Percentiles rank a stretch among this genome's conserved stretches.
phyloP scores from a whole-genome alignment of 352 stramenopile genomes.

The Pseudoperonospora humuli region DNA sequence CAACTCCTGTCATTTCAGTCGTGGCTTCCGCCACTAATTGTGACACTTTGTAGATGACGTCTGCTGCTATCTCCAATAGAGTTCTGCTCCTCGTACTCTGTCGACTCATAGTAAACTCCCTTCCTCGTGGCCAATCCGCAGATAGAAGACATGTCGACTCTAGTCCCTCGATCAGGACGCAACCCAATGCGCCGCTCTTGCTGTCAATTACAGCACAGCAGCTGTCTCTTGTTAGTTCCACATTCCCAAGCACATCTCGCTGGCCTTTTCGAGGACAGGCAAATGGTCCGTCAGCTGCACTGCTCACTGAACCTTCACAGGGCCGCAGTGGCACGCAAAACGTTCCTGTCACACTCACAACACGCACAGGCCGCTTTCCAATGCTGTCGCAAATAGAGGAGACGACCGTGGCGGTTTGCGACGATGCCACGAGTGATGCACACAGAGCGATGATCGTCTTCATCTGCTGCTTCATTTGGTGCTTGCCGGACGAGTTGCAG shows the following conservation, averaged over 20 bases:
- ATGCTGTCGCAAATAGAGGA: constrained; percentile 10
- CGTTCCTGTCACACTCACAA: constrained; percentile 24
- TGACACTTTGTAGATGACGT: constrained; percentile 3
- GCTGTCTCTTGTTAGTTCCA: constrained; percentile 22
- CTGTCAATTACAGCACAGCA: constrained; percentile 37
- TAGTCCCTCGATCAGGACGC: constrained; percentile 7
- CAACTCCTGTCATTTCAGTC: neutral
- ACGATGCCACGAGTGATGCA: constrained; percentile 4
- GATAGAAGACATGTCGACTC: constrained; percentile 23
- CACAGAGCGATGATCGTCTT: constrained; percentile 13
- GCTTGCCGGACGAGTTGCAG: too few relatives aligned
- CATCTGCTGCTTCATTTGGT: constrained; percentile 13
- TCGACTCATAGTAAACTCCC: constrained; percentile 4
- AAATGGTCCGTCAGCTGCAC: constrained; percentile 9
- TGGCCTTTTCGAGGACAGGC: constrained; percentile 29
- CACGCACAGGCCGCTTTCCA: constrained; percentile 17
- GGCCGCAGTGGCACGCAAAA: constrained; percentile 33
- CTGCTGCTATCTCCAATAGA: constrained; percentile 4
- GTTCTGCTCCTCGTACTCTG: constrained; percentile 11
- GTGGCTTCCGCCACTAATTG: too few relatives aligned
- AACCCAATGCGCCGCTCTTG: constrained; percentile 25
- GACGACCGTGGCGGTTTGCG: neutral
- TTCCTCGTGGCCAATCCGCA: constrained; percentile 7
- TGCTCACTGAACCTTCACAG: constrained; percentile 20
- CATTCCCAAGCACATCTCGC: constrained; percentile 9